Base-by-base conservation (phyloP, 371 early-diverging fungal genomes). In the Mortierella polycephala region DNA sequence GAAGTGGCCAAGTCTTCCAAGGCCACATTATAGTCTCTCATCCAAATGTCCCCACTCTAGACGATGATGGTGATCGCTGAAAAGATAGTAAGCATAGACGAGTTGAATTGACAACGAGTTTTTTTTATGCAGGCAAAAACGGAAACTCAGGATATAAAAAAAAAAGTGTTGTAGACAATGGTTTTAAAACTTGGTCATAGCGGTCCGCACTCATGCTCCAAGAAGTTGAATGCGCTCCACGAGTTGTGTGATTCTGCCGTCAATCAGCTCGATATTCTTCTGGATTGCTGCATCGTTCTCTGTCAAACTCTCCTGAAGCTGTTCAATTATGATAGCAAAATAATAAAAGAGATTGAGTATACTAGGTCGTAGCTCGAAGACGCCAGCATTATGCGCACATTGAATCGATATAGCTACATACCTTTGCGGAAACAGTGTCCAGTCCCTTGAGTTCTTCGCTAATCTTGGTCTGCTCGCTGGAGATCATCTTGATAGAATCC, bases 391-490 rank as follows among this genome's bases (percentile, higher is more conserved):
- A 20, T n/a, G 21, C 41, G 10, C 20, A 21, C 23, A 14, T 18
- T 4, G 1, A 42, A 45, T 40, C 7, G 54, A 16, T 9, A 18
- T 50, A 50, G 6, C 14, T 20, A 12, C 21, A 5, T 66, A 84
- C 82, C 71, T 73, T 82, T 60, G 52, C 64, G n/a, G 89, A 74
- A 7, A 93, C 88, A 14, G 87, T 87, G 56, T 84, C 87, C 49
- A 95, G 83, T 45, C 85, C 88, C 50, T 89, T 88, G 13, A 93
- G 72, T 69, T 92, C 92, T 50, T 91, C 93, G 5, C 82, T 82
- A 60, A 94, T 88, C 58, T 89, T 87, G 16, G 81, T 85, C 67
- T 95, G 96, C 68, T 94, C 95, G 50, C 83, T 82, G 9, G 89
- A 88, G 63, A 96, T 85, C 75, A 89, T 85, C 62, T 89, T 88